These are phyloP conservation scores for Mucor piriformis DNA, from an alignment of 371 early-diverging fungal genomes.

Conservation along the genomic window DNA sequence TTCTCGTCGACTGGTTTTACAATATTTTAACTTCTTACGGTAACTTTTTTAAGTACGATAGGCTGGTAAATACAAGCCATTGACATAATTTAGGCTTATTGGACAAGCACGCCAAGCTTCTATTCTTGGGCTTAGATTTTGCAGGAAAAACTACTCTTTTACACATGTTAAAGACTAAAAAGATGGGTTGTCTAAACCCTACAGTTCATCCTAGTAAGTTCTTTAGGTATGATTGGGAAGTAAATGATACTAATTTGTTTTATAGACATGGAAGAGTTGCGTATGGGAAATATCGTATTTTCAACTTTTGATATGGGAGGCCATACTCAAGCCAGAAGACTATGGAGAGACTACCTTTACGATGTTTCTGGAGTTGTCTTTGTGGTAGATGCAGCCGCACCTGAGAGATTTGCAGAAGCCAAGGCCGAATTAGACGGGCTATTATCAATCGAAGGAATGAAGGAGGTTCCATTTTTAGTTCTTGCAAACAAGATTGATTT, in stretches of 20 bases:
- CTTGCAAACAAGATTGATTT: slow-evolving; percentile 98
- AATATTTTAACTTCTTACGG: slow-evolving; percentile 17
- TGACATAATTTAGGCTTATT: slow-evolving; percentile 74
- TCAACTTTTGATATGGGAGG: slow-evolving; percentile 98
- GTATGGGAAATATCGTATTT: slow-evolving; percentile 94
- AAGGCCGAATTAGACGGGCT: slow-evolving; percentile 95
- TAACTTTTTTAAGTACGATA: neutral
- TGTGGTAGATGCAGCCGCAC: slow-evolving; percentile 92
- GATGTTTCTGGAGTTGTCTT: slow-evolving; percentile 97
- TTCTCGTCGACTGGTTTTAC: slow-evolving; percentile 24
- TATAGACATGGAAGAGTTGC: slow-evolving; percentile 92
- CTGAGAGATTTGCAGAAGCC: slow-evolving; percentile 81
- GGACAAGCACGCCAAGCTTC: slow-evolving; percentile 97
- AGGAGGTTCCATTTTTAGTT: slow-evolving; percentile 90
- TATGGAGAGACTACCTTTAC: slow-evolving; percentile 98
- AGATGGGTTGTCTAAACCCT: slow-evolving; percentile 94
- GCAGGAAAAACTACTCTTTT: slow-evolving; percentile 99
- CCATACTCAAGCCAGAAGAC: slow-evolving; percentile 93
- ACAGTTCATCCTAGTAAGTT: slow-evolving; percentile 97
- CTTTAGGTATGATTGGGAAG: neutral
- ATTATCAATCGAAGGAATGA: slow-evolving; percentile 89
- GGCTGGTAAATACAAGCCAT: neutral
- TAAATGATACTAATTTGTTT: no score
- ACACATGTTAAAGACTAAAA: slow-evolving; percentile 99
- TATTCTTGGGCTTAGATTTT: slow-evolving; percentile 99